Base-by-base conservation (phyloP, 257 asterid genomes). In the Asclepias syriaca region DNA sequence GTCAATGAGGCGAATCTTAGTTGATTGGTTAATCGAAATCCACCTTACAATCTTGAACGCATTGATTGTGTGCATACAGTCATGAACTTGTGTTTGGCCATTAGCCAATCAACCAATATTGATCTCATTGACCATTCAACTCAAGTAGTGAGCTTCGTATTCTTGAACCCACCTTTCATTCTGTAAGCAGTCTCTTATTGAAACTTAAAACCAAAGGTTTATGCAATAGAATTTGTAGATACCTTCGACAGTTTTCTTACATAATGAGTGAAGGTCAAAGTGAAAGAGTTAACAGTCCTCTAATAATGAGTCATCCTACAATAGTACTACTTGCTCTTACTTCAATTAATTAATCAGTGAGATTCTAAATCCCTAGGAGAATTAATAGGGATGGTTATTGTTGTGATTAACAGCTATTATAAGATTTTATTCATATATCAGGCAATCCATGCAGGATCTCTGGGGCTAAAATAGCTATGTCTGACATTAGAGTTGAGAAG, bases 41-140 rank as follows among this genome's bases (percentile, higher is more conserved):
- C 48, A 43, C 48, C 1, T 6, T 29, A 29, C 34, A 43, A 43
- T 6, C 7, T 40, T 3, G 5, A 34, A 34, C 39, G 2, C 39
- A 2, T 3, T 34, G 39, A 34, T 34, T 3, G 5, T 3, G 5
- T 34, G 39, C 9, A 5, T 40, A 39, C 45, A 40, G 46, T 40
- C 46, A 40, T 40, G 46, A 94, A 91, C 72, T 86, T 94, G 72
- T 82, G 71, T 81, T 94, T 94, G 98, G 57, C 88, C 96, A 88
- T 81, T 73, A 94, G 50, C 99, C 99, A 94, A 69, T 94, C 98
- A 50, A 94, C 72, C 75, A 91, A 83, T 67, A 94, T 88, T 2
- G 96, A 97, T 73, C 99, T 79, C 95, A 94, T 91, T 72, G 77
- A 90, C 68, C 88, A 6, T 80, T 91, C 57, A 91, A 78, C 75